Base-by-base conservation (phyloP, 2,329 filamentous ascomycete genomes). In the Exophiala mesophila region DNA sequence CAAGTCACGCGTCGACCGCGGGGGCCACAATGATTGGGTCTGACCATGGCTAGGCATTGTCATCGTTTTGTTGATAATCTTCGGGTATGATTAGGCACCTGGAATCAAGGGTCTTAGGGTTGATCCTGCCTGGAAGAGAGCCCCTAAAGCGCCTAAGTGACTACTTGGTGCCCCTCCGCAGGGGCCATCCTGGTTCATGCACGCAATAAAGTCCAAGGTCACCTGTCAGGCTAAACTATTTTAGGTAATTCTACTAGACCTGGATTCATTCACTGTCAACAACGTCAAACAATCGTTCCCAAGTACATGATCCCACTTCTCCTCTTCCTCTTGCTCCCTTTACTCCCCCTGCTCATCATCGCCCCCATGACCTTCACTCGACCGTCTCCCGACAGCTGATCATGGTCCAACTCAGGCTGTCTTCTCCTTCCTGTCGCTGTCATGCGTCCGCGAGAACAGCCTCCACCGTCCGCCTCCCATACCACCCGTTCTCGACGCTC, bases 381-480 rank as follows among this genome's bases (percentile, higher is more conserved):
- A 26, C 23, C 6, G 6, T 26, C n/a, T n/a, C n/a, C n/a, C 23
- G 23, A 26, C 23, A 26, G 7, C 23, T 26, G 23, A 12, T 26
- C 23, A 26, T 26, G 23, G 12, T 26, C 6, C 23, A 20, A 17
- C 7, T 3, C 15, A 34, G 31, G 32, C 38, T 29, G 58, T 62
- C 68, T 71, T 72, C 68, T 13, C 16, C 20, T 20, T 32, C 28
- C 36, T 58, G 62, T 71, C 41, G 48, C 45, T 39, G 41, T 69
- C 59, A 70, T 64, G 63, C 63, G 23, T 26, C 23, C 23, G 23
- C 23, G 64, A 60, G 64, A 61, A 58, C 65, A 41, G 29, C 47
- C 17, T 23, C 30, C 23, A 20, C 45, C 33, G 33, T 45, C 23
- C 7, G 12, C 23, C 23, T 26, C 23, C 6, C 33, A 20, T 28